Evolutionary conservation across 1,139 yeast genomes (phyloP), one percentile per base, ranked within the genome.

Genomic region (Hansenula anomala): DNA sequence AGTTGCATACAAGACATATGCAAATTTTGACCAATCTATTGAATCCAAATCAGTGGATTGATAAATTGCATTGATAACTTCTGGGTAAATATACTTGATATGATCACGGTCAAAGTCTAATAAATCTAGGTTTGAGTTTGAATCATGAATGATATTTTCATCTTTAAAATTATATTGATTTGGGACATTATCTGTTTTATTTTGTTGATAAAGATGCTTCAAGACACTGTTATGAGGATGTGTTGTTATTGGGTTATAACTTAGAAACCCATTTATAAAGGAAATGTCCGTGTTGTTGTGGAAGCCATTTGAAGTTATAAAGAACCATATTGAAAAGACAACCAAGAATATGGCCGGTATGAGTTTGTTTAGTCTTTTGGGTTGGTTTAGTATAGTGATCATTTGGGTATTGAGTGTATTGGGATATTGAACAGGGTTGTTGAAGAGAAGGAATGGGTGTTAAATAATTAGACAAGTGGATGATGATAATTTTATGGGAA

Each of bases 1-100:
- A 0, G 78, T 70, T 1, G 73, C 77, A 46, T 73, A 73, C 35
- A 67, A 66, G 7, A 71, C 71, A 48, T 73, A 73, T 0, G 78
- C 78, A 36, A 44, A 59, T 33, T 54, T 55, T 5, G 52, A 33
- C 71, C 71, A 67, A 37, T 62, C 60, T 3, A 64, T 54, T 0
- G 41, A 29, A 4, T 40, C 43, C 8, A 37, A 9, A 26, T 47
- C 46, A 1, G 42, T 45, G 10, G 45, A 31, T 22, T 48, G 37
- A 30, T 46, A 48, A 2, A 49, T 19, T 4, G 36, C 27, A n/a
- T 46, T 31, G 26, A 51, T 49, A 11, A 49, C 44, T 22, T 44
- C 48, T 9, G 47, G 43, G 18, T 45, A 43, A 6, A 51, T 42
- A 25, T 41, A 42, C 20, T 51, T 51, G 39, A 49, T 41, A 24